A percentile compares a stretch with the other conserved stretches of the same genome.
Evolutionary conservation across 31 red algal species (phyloP).

Genomic region (Pterothamnion heteromorphum): DNA sequence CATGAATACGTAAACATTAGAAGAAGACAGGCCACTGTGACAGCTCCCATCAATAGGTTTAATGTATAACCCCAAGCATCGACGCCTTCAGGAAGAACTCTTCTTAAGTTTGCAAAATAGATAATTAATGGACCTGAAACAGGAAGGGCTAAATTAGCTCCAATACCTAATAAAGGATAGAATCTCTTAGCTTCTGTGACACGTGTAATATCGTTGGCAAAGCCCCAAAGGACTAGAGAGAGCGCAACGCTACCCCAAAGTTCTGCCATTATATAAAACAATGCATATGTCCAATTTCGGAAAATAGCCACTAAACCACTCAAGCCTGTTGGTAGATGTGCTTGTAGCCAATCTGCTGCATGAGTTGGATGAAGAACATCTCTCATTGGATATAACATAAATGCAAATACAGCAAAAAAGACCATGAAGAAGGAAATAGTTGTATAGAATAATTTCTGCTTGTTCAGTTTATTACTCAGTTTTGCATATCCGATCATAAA

Average conservation of each 20-base stretch:
- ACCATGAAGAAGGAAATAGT: conserved; percentile 83
- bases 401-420: conserved; percentile 86
- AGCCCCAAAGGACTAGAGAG: conserved; percentile 94
- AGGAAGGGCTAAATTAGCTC: conserved; percentile 94
- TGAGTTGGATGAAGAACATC: conserved; percentile 71
- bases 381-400: conserved; percentile 80
- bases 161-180: conserved; percentile 90
- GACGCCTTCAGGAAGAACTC: conserved; percentile 82
- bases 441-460: conserved; percentile 78
- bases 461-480: conserved; percentile 63
- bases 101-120: conserved; percentile 78
- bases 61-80: conserved; percentile 93
- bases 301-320: conserved; percentile 75
- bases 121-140: conserved; percentile 96
- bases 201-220: conserved; percentile 92
- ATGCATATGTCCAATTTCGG: conserved; percentile 91
- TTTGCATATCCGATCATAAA: conserved; percentile 89
- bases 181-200: conserved; percentile 97
- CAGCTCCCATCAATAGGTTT: conserved; percentile 79
- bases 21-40: conserved; percentile 67
- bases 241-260: conserved; percentile 92
- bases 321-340: conserved; percentile 70
- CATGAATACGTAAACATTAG: conserved; percentile 73
- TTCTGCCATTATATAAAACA: conserved; percentile 95
- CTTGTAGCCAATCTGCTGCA: conserved; percentile 48